Percentiles rank a stretch among this genome's conserved stretches.
phyloP scores from a whole-genome alignment of 2,329 filamentous ascomycete genomes.

The Colletotrichum theobromicola region DNA sequence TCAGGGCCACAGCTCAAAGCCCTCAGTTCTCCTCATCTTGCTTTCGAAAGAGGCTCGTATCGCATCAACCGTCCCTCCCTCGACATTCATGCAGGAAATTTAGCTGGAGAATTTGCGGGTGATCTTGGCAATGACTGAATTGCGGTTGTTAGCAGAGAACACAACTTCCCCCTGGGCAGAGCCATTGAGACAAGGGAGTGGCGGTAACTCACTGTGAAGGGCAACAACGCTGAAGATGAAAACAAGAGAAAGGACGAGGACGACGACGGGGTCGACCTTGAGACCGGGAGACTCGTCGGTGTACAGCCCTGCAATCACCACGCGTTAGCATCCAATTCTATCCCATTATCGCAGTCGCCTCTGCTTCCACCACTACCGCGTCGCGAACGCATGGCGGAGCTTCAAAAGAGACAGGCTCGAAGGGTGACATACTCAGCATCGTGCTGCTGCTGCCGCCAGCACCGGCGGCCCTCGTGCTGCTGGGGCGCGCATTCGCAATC shows the following conservation, averaged over 20 bases:
- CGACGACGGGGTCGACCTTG: constrained; percentile 97
- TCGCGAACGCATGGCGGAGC: not conserved
- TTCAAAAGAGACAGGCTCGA: not conserved
- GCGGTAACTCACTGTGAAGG: constrained; percentile 81
- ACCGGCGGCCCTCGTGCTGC: constrained; percentile 90
- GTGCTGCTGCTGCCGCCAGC: constrained; percentile 97
- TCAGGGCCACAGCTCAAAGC: not conserved
- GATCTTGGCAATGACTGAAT: constrained; percentile 89
- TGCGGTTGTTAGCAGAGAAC: constrained; percentile 3
- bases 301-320: constrained; percentile 74
- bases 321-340: constrained; percentile 28
- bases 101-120: constrained; percentile 84
- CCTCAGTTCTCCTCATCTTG: not conserved
- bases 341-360: too few species aligned
- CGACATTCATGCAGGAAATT: constrained; percentile 17
- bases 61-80: not conserved
- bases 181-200: not conserved
- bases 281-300: constrained; percentile 97
- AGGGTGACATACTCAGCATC: constrained; percentile 82
- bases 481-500: constrained; percentile 89
- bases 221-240: constrained; percentile 99
- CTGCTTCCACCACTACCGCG: not conserved
- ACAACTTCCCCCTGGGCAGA: not conserved
- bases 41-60: not conserved
- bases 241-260: constrained; percentile 92